A percentile compares a stretch with the other conserved stretches of the same genome.
Evolutionary conservation across 345 rosid species (phyloP).

Genomic region (sweet orange (Citrus sinensis)): DNA sequence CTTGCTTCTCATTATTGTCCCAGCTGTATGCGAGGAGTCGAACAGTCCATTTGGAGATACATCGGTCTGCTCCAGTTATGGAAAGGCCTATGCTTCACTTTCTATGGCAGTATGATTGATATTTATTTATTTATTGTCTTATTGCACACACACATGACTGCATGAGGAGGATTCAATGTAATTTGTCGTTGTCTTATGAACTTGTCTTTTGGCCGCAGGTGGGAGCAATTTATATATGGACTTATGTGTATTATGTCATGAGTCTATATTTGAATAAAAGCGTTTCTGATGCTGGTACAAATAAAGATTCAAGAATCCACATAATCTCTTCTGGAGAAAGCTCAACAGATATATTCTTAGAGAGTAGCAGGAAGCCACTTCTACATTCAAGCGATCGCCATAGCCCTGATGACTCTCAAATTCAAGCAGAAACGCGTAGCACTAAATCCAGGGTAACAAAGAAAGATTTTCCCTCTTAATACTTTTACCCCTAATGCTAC

Average conservation of each 20-base stretch:
- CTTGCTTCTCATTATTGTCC: conserved; percentile 45
- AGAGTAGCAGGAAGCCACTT: conserved; percentile 16
- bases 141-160: too few relatives aligned
- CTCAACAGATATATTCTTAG: conserved; percentile 6
- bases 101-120: conserved; percentile 43
- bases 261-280: conserved; percentile 13
- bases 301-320: not conserved
- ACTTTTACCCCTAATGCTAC: not conserved
- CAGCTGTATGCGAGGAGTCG: conserved; percentile 48
- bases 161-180: not conserved
- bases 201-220: conserved; percentile 19
- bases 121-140: not conserved
- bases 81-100: conserved; percentile 48
- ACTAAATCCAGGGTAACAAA: not conserved
- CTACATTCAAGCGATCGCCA: conserved; percentile 11
- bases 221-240: conserved; percentile 35
- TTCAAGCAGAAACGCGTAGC: conserved; percentile 1
- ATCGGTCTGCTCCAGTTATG: conserved; percentile 28
- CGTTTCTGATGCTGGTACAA: not conserved
- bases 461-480: not conserved
- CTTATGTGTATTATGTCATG: conserved; percentile 37
- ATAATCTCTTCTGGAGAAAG: conserved; percentile 5
- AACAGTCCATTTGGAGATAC: conserved; percentile 51
- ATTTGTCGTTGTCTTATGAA: too few relatives aligned
- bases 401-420: not conserved